Evolutionary conservation across 176 grass and related monocot genomes (phyloP).

Genomic region (Olyra latifolia): DNA sequence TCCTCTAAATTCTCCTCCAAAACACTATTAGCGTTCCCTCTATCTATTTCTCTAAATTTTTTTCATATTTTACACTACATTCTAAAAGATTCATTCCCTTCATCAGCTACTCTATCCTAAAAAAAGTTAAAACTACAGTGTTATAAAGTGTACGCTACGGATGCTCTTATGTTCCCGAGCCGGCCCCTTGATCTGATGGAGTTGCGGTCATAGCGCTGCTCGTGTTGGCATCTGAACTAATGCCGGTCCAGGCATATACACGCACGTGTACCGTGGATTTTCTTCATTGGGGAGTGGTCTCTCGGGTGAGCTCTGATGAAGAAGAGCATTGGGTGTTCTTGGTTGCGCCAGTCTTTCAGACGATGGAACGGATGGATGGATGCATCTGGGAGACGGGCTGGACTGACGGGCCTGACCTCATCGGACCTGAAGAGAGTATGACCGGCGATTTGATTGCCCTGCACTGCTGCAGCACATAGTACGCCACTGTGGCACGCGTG

Average conservation of each 20-base stretch:
- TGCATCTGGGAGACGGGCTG: constrained; percentile 32
- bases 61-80: too few species aligned
- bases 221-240: not conserved
- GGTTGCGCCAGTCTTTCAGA: not conserved
- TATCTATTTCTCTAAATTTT: too few species aligned
- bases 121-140: too few species aligned
- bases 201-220: not conserved
- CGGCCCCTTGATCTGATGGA: not conserved
- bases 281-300: too few species aligned
- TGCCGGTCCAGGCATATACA: not conserved
- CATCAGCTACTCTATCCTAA: too few species aligned
- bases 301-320: not conserved
- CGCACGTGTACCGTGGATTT: not conserved
- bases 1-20: too few species aligned
- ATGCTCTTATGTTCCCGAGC: too few species aligned
- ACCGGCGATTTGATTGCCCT: constrained; percentile 12
- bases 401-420: constrained; percentile 31
- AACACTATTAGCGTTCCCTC: too few species aligned
- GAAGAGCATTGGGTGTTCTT: not conserved
- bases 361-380: not conserved
- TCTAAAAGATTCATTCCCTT: too few species aligned
- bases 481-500: not conserved
- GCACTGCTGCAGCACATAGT: not conserved
- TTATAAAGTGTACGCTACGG: too few species aligned
- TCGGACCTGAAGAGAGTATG: not conserved